Evolutionary conservation across 2,329 filamentous ascomycete species (phyloP).

Genomic region (Byssothecium circinans): DNA sequence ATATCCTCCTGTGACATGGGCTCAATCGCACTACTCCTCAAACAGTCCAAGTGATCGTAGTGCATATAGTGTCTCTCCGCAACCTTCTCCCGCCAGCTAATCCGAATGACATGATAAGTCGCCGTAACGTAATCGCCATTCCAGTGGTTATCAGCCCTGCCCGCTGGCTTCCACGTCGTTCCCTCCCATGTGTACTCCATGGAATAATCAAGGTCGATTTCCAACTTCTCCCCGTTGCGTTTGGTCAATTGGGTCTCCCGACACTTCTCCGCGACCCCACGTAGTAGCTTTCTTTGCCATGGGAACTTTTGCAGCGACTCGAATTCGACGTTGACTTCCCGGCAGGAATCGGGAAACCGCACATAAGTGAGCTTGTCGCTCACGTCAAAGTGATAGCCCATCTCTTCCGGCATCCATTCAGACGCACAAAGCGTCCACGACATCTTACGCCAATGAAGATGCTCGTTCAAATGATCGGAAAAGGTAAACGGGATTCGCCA

Average conservation of each 20-base stretch:
- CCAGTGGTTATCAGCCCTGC: constrained; percentile 7
- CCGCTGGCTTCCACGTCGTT: constrained; percentile 9
- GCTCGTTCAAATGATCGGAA: constrained; percentile 13
- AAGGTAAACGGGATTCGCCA: constrained; percentile 3
- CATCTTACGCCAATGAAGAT: constrained; percentile 26
- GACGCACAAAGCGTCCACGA: constrained; percentile 26
- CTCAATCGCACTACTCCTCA: constrained; percentile 8
- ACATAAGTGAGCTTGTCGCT: constrained; percentile 8
- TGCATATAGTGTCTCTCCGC: constrained; percentile 26
- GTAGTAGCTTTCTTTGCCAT: constrained; percentile 4
- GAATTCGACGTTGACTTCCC: constrained; percentile 28
- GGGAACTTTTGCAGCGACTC: constrained; percentile 19
- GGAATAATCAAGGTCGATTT: constrained; percentile 11
- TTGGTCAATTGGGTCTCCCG: constrained; percentile 9
- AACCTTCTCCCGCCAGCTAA: constrained; percentile 25
- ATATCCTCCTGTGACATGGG: neutral
- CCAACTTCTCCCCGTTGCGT: constrained; percentile 12
- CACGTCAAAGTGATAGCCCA: constrained; percentile 10
- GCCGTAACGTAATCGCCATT: constrained; percentile 11
- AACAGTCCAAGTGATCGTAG: constrained; percentile 26
- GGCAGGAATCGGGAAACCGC: constrained; percentile 20
- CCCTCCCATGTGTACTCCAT: constrained; percentile 21
- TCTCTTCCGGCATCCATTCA: constrained; percentile 11
- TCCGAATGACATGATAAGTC: constrained; percentile 13
- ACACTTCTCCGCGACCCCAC: constrained; percentile 9